phyloP scores from a whole-genome alignment of 257 asterid genomes.

The Craterostigma plantagineum region DNA sequence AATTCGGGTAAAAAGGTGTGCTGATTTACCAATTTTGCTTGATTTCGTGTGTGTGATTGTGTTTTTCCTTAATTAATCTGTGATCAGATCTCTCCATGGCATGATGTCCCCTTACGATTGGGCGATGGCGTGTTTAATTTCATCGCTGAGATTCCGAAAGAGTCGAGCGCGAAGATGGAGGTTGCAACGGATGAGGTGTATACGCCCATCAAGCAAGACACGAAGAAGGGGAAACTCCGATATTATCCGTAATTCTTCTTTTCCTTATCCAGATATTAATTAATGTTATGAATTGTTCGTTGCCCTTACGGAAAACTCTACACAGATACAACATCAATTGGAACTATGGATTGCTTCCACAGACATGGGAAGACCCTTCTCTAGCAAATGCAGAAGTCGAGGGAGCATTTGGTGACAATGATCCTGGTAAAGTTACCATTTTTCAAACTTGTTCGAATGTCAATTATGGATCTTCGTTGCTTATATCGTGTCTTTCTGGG shows the following conservation, averaged over 20 bases:
- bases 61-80: neutral
- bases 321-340: constrained; percentile 84
- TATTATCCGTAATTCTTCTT: constrained; percentile 58
- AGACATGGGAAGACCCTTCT: constrained; percentile 98
- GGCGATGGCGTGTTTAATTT: constrained; percentile 78
- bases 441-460: neutral
- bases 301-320: neutral
- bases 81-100: constrained; percentile 93
- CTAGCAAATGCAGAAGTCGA: constrained; percentile 74
- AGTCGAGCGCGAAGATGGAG: constrained; percentile 98
- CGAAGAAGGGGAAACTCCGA: constrained; percentile 90
- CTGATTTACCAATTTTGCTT: neutral
- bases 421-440: constrained; percentile 40
- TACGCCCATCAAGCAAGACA: constrained; percentile 96
- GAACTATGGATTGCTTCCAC: constrained; percentile 98
- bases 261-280: neutral
- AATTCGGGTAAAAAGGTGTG: constrained; percentile 71
- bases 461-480: neutral
- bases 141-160: constrained; percentile 91
- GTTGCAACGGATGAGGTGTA: constrained; percentile 86
- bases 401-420: constrained; percentile 97
- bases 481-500: constrained; percentile 7
- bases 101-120: constrained; percentile 69
- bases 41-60: too few species aligned
- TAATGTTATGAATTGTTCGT: neutral